Base-by-base conservation (phyloP, 2,329 filamentous ascomycete genomes). In the Aspergillus neotritici region DNA sequence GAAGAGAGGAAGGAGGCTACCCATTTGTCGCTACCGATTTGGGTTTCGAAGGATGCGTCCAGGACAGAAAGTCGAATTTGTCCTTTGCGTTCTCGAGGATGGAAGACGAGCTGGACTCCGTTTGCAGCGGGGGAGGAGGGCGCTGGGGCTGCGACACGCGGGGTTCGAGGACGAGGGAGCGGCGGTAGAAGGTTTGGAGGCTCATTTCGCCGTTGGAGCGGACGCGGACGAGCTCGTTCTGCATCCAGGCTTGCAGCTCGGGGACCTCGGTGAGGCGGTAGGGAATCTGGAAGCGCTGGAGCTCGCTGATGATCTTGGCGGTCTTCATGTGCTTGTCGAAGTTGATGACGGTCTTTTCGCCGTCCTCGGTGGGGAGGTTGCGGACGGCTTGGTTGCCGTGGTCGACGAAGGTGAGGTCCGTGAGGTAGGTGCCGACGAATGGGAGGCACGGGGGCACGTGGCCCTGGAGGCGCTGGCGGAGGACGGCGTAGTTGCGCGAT, bases 291-390 rank as follows among this genome's bases (percentile, higher is more conserved):
- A 97, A 97, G 13, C 90, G 84, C 65, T 98, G 93, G 6, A 98
- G 78, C 57, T 97, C 91, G 50, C 87, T 87, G 57, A 98, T 94
- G 61, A 97, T 94, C 68, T 90, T 93, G 35, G 91, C 90, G 3
- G 90, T 97, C 55, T 89, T 87, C 57, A 83, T 86, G 64, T 97
- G 89, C 70, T 97, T 97, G 74, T 97, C 91, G 58, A 96, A 97
- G 69, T 98, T 98, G 75, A 98, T 88, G 28, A 97, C 87, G 0
- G 82, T 81, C 57, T 87, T 77, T 17, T 81, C 78, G 21, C 72
- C 69, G 25, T 82, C 77, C n/a, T 86, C 79, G 11, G 61, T 74
- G 0, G 80, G 79, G 14, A 94, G 78, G 56, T 84, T 84, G 57
- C 91, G 87, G 2, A 84, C 90, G 4, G 87, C 80, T 29, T 87